Evolutionary conservation across 2,329 filamentous ascomycete genomes (phyloP).

Genomic region (Periconia sp.): DNA sequence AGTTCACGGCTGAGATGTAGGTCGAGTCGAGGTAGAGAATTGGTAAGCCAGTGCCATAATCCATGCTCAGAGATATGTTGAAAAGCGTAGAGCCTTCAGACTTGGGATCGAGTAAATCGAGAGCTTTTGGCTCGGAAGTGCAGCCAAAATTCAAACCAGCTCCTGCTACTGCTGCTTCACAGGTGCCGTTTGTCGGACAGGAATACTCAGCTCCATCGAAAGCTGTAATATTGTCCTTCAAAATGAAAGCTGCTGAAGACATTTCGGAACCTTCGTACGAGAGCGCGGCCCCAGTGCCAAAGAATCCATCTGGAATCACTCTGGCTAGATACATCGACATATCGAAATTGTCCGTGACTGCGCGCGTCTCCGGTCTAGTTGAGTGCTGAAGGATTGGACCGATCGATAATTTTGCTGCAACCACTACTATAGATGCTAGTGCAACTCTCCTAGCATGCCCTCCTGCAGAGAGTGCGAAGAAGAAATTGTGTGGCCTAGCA

Average conservation of each 20-base stretch:
- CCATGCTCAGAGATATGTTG: conserved; percentile 12
- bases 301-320: conserved; percentile 18
- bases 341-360: conserved; percentile 2
- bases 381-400: conserved; percentile 17
- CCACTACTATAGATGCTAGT: conserved; percentile 10
- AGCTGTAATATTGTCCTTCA: conserved; percentile 6
- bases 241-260: conserved; percentile 5
- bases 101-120: conserved; percentile 1
- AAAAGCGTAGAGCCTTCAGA: conserved; percentile 8
- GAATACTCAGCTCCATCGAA: not conserved
- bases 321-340: conserved; percentile 18
- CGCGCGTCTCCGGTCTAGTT: conserved; percentile 3
- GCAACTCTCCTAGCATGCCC: conserved; percentile 17
- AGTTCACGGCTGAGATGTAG: conserved; percentile 14
- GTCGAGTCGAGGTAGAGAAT: conserved; percentile 12
- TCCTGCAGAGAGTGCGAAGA: conserved; percentile 14
- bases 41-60: conserved; percentile 9
- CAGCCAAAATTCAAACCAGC: conserved; percentile 7
- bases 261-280: not conserved
- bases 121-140: not conserved
- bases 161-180: conserved; percentile 5
- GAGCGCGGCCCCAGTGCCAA: conserved; percentile 3
- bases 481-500: conserved; percentile 7
- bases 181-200: conserved; percentile 15
- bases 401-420: conserved; percentile 13